Conservation (phyloP, 495 filamentous ascomycete genomes). For the Ramalina intermedia region DNA sequence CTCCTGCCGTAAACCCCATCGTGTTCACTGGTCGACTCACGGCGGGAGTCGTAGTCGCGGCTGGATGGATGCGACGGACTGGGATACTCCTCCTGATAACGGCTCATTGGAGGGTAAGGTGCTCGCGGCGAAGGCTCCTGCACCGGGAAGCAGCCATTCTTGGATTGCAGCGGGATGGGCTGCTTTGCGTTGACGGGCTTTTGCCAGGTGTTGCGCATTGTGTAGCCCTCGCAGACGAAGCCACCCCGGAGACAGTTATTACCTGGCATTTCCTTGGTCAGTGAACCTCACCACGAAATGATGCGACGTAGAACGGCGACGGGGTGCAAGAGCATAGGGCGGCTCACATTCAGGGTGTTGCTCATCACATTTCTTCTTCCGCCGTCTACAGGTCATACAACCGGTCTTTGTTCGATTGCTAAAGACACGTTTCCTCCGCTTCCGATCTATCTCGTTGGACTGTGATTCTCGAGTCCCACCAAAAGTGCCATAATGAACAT, state of each 20-base stretch:
- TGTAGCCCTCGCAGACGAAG: constrained; percentile 91
- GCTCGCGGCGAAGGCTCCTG: constrained; percentile 17
- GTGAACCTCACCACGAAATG: background rate
- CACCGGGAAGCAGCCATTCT: constrained; percentile 43
- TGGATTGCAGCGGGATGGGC: constrained; percentile 73
- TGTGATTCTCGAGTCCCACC: constrained; percentile 21
- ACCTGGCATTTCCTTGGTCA: constrained; percentile 34
- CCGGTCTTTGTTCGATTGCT: constrained; percentile 96
- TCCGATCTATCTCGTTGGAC: constrained; percentile 48
- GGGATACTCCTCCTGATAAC: constrained; percentile 17
- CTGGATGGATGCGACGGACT: constrained; percentile 17
- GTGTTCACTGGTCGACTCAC: constrained; percentile 12
- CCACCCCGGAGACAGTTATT: constrained; percentile 86
- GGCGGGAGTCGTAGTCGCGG: constrained; percentile 11
- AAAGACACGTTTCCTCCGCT: constrained; percentile 75
- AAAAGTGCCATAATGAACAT: constrained; percentile 25
- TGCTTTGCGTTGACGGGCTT: constrained; percentile 44
- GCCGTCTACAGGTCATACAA: constrained; percentile 82
- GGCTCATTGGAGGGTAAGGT: constrained; percentile 13
- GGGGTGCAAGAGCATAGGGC: background rate
- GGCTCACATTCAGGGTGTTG: constrained; percentile 76
- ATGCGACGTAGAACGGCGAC: background rate
- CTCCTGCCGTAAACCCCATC: constrained; percentile 11
- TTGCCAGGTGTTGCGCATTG: constrained; percentile 58
- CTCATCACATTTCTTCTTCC: constrained; percentile 99